Evolutionary conservation across 805 yeast species (phyloP), one percentile per base, ranked within the genome.

Genomic region (Maudiozyma turicensis): DNA sequence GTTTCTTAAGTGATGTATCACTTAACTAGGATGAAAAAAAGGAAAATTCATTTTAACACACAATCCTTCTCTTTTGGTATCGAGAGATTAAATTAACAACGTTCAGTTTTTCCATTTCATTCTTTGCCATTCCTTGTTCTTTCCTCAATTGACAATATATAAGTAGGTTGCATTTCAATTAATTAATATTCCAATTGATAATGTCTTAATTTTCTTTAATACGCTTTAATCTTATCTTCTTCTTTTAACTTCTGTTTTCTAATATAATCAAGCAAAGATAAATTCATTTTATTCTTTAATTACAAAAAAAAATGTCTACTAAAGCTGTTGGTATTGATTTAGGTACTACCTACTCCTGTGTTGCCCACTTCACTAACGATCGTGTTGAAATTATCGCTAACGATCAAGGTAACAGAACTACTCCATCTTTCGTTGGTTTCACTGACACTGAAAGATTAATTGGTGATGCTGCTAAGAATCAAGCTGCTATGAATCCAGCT

Each of bases 341-440:
- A 76, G 96, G 97, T 68, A 90, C 98, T 56, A 90, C 98, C 6
- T 90, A 90, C 79, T 90, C 96, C 10, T 90, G 97, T 81, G 98
- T 91, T 54, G 98, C 96, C 64, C 89, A 80, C 70, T 81, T 78
- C 69, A 69, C 83, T 46, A 84, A 85, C 61, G 95, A 86, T 66
- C 77, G 95, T 62, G 97, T 90, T 52, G 97, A 91, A 66, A 90
- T 90, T 65, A 81, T 90, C 64, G 96, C 97, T 62, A 90, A 90
- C 67, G 96, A 90, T 71, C 97, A 91, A 75, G 98, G 98, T 77
- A 90, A 91, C 79, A 86, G 97, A 77, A 91, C 95, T 54, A 90
- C 97, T 15, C 97, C 97, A 37, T 89, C 97, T 35, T 90, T 86
- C 68, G 97, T 91, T 54, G 96, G 95, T 47, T 90, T 90, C 80